Conservation (phyloP, 2,329 filamentous ascomycete species). For the Monosporascus sp. region DNA sequence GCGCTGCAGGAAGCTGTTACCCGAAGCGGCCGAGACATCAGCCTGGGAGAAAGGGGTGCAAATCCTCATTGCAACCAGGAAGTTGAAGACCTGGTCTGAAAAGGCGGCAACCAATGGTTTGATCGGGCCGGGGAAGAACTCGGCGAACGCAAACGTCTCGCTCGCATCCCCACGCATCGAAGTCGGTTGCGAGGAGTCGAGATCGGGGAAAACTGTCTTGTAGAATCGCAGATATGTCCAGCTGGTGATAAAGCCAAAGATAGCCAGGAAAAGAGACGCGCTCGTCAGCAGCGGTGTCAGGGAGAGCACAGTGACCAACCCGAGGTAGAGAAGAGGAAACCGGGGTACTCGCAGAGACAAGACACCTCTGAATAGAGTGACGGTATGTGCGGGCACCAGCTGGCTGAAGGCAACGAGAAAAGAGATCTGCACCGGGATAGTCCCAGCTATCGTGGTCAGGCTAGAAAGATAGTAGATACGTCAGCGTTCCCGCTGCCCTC, state of each 20-base stretch:
- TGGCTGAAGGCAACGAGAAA: slow-evolving; percentile 98
- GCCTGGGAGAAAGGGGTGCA: slow-evolving; percentile 82
- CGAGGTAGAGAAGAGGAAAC: slow-evolving; percentile 67
- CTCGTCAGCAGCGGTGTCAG: slow-evolving; percentile 55
- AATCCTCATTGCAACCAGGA: slow-evolving; percentile 68
- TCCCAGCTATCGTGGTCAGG: slow-evolving; percentile 78
- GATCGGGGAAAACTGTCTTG: slow-evolving; percentile 67
- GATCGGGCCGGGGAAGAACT: slow-evolving; percentile 84
- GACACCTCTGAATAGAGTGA: slow-evolving; percentile 84
- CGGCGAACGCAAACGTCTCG: slow-evolving; percentile 92
- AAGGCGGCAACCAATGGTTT: slow-evolving; percentile 73
- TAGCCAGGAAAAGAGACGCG: slow-evolving; percentile 72
- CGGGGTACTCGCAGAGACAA: slow-evolving; percentile 79
- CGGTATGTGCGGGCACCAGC: slow-evolving; percentile 93
- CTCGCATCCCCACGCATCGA: slow-evolving; percentile 82
- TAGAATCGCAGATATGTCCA: slow-evolving; percentile 98
- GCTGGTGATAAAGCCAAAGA: slow-evolving; percentile 77
- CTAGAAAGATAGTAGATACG: slow-evolving; percentile 36
- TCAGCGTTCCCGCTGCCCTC: neutral
- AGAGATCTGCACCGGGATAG: slow-evolving; percentile 81
- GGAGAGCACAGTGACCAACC: slow-evolving; percentile 61
- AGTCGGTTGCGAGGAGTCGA: slow-evolving; percentile 54
- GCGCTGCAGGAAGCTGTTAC: slow-evolving; percentile 52
- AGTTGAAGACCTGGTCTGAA: slow-evolving; percentile 67
- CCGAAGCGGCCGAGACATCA: slow-evolving; percentile 70